Percentiles rank a stretch among this genome's conserved stretches.
Conservation (phyloP, 2,329 filamentous ascomycete species). For the Trichoderma sp. region DNA sequence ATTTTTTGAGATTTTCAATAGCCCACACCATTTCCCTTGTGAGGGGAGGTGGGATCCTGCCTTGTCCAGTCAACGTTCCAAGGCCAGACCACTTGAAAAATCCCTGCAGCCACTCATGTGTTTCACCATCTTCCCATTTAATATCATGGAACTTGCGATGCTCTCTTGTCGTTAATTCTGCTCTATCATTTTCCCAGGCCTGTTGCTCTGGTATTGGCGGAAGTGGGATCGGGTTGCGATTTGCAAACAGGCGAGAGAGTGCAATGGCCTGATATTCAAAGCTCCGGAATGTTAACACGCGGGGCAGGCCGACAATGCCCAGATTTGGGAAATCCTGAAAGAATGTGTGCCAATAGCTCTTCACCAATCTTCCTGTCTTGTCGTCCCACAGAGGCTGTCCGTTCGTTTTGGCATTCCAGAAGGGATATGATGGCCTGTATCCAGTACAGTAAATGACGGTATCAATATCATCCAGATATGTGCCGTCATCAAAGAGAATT, state of each 20-base stretch:
- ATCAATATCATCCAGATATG: constrained; percentile 38
- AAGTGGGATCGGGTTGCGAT: constrained; percentile 39
- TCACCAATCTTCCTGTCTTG: constrained; percentile 40
- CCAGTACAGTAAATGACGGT: constrained; percentile 44
- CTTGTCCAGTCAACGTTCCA: constrained; percentile 45
- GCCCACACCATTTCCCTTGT: constrained; percentile 46
- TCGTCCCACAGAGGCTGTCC: constrained; percentile 53
- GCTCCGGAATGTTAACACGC: constrained; percentile 51
- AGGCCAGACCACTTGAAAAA: constrained; percentile 51
- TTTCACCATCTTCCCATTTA: constrained; percentile 52
- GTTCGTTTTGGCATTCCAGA: constrained; percentile 48
- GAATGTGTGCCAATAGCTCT: constrained; percentile 54
- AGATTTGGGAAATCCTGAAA: constrained; percentile 47
- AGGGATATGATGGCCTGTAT: constrained; percentile 44
- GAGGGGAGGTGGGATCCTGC: constrained; percentile 46
- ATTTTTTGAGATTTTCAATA: constrained; percentile 48
- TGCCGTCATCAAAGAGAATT: constrained; percentile 43
- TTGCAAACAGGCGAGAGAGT: constrained; percentile 48
- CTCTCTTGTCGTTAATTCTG: constrained; percentile 30
- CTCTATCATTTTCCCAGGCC: constrained; percentile 47
- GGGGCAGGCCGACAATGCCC: constrained; percentile 51
- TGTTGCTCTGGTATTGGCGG: constrained; percentile 40
- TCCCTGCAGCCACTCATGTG: constrained; percentile 44
- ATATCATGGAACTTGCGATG: constrained; percentile 52
- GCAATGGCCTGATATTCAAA: constrained; percentile 58